These are phyloP conservation scores for Pythium brachiatum DNA, from an alignment of 352 stramenopile species.

Conservation along the genomic window DNA sequence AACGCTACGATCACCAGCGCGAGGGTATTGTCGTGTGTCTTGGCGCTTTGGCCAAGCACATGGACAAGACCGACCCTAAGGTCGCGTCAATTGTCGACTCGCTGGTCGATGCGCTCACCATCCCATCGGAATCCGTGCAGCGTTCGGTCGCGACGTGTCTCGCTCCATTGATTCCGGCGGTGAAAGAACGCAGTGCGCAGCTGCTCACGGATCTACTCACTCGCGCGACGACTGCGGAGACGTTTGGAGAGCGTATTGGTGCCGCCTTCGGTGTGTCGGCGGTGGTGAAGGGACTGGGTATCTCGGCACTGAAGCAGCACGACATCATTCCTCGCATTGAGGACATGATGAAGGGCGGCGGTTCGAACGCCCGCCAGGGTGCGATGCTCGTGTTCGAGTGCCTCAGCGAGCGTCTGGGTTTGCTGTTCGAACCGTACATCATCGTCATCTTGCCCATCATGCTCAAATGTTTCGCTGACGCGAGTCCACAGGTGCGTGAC, in stretches of 20 bases:
- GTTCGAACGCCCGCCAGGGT: conserved; percentile 86
- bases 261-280: conserved; percentile 97
- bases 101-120: conserved; percentile 86
- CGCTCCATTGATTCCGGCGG: conserved; percentile 81
- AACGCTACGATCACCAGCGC: conserved; percentile 84
- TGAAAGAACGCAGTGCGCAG: conserved; percentile 69
- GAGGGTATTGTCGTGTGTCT: conserved; percentile 90
- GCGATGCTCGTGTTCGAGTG: conserved; percentile 98
- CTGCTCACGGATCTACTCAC: conserved; percentile 79
- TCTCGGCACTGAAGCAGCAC: conserved; percentile 97
- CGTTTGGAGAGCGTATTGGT: conserved; percentile 89
- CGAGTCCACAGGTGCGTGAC: conserved; percentile 94
- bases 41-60: conserved; percentile 87
- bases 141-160: conserved; percentile 90
- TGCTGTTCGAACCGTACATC: conserved; percentile 98
- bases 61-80: conserved; percentile 86
- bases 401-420: conserved; percentile 93
- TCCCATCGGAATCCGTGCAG: conserved; percentile 93
- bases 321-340: conserved; percentile 93
- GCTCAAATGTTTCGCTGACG: conserved; percentile 97
- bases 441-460: conserved; percentile 99
- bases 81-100: conserved; percentile 86
- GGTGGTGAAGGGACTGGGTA: conserved; percentile 99
- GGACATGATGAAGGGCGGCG: conserved; percentile 74
- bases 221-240: conserved; percentile 69